phyloP scores from a whole-genome alignment of 257 asterid species.

The Fraxinus pennsylvanica region DNA sequence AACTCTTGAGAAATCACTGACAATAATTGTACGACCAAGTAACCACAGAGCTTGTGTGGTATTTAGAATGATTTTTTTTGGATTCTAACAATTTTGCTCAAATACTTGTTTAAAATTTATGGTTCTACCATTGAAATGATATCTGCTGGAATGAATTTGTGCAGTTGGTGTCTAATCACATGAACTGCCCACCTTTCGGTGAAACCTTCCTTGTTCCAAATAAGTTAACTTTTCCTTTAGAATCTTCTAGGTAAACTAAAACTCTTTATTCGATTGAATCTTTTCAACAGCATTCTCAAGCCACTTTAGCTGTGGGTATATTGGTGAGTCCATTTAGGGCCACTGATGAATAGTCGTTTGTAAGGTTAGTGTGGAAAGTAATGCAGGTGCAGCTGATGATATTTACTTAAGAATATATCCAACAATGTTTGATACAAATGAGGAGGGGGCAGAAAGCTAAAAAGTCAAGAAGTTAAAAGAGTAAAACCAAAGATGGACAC shows the following conservation, averaged over 20 bases:
- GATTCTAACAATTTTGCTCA: not conserved
- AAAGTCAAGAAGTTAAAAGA: too few relatives aligned
- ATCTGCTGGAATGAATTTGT: not conserved
- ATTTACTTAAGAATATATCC: not conserved
- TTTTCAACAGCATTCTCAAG: not conserved
- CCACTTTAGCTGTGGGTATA: not conserved
- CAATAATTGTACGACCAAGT: not conserved
- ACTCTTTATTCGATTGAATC: not conserved
- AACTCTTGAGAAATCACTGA: not conserved
- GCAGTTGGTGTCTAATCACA: not conserved
- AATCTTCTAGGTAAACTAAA: not conserved
- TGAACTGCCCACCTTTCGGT: not conserved
- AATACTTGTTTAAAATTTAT: too few relatives aligned
- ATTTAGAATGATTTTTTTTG: not conserved
- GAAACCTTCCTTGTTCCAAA: not conserved
- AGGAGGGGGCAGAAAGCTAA: too few relatives aligned
- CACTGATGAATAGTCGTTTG: not conserved
- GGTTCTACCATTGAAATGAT: not conserved
- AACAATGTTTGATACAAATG: not conserved
- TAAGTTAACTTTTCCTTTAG: not conserved
- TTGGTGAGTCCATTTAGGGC: not conserved
- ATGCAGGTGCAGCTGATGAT: not conserved
- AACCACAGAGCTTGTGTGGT: not conserved
- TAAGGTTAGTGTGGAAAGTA: not conserved
- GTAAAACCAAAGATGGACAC: too few relatives aligned